Percentiles rank a stretch among this genome's conserved stretches.
These are phyloP conservation scores for Arxiozyma telluris DNA, from an alignment of 1,139 yeast genomes.

Conservation along the genomic window DNA sequence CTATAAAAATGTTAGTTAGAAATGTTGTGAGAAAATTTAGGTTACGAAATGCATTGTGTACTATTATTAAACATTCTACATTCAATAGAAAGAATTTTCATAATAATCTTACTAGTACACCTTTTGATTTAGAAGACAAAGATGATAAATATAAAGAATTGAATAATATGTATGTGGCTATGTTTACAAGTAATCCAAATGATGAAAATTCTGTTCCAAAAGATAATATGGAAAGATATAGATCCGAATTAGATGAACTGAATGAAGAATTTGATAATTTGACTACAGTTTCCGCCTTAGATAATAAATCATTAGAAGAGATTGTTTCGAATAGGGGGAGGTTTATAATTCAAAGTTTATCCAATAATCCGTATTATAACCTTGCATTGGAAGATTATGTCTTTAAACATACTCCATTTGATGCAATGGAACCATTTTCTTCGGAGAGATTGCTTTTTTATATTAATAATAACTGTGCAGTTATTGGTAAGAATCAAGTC, in stretches of 20 bases:
- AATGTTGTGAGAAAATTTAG: background rate
- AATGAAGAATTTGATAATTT: constrained; percentile 16
- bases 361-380: constrained; percentile 61
- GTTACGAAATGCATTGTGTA: background rate
- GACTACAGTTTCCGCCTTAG: background rate
- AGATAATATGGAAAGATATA: background rate
- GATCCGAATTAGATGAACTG: constrained; percentile 19
- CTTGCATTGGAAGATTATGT: constrained; percentile 77
- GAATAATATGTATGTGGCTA: constrained; percentile 23
- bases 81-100: background rate
- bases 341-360: constrained; percentile 24
- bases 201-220: background rate
- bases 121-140: constrained; percentile 16
- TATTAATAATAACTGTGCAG: constrained; percentile 74
- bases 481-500: constrained; percentile 92
- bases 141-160: constrained; percentile 22
- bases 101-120: constrained; percentile 4
- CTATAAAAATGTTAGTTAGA: background rate
- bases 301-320: constrained; percentile 5
- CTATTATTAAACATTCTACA: background rate
- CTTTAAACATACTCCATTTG: constrained; percentile 52
- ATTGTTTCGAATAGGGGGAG: constrained; percentile 16
- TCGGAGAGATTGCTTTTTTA: constrained; percentile 60
- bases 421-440: constrained; percentile 14
- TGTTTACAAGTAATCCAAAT: constrained; percentile 15